Evolutionary conservation across 441 rosid genomes (phyloP), one percentile per base, ranked within the genome.

Genomic region (Syzygium syzygioides): DNA sequence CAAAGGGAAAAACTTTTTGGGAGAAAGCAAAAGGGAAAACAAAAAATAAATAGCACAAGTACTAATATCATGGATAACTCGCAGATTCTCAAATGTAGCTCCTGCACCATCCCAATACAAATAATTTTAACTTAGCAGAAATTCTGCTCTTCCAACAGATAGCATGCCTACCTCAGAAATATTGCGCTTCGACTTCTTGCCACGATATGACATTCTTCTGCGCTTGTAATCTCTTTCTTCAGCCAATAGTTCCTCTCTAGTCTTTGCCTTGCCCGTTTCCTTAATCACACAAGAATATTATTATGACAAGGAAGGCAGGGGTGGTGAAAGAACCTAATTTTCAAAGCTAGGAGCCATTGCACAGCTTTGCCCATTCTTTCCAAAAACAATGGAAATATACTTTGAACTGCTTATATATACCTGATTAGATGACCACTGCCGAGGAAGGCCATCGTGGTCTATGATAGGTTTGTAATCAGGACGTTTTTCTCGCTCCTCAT

Each of bases 171-270:
- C 99, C 97, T 95, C 93, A 86, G 93, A 87, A 71, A 93, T 90
- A 30, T 96, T 93, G 91, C 98, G 94, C 92, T 97, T 96, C 92
- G 92, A 91, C 92, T 98, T 98, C 93, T 97, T 98, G 93, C 99
- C 99, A 90, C 98, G 99, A 90, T 98, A 97, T 76, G 99, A 96
- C 97, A 95, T 95, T 92, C 99, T 95, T 87, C 98, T 93, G 64
- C 99, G 96, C 88, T 97, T 98, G 93, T 98, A 98, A 91, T 98
- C 99, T 90, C 99, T 95, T 93, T 98, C 99, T 94, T 98, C 99
- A 86, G 99, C 99, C 93, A 97, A 90, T 86, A 97, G 91, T 90
- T 98, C 97, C 93, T 97, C 96, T 92, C 91, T 95, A 87, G 99
- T 95, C 95, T 95, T 97, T 87, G 87, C 84, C 93, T 92, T 94